Percentiles rank a stretch among this genome's conserved stretches.
These are phyloP conservation scores for Pestalotiopsis sp. DNA, from an alignment of 2,329 filamentous ascomycete species.

Conservation along the genomic window DNA sequence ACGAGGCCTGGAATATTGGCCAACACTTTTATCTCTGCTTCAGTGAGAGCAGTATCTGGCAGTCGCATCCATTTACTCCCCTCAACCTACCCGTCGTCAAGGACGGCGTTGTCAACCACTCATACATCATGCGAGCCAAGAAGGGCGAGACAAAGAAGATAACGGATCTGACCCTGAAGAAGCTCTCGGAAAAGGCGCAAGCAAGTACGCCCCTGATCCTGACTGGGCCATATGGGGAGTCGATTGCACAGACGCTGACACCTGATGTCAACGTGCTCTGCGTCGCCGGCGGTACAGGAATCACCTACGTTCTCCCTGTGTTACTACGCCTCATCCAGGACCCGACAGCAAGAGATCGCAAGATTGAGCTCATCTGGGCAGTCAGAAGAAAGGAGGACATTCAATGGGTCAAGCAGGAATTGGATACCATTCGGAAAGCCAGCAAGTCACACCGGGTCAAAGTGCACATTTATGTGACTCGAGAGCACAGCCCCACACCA, in stretches of 20 bases:
- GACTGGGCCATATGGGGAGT: conserved; percentile 65
- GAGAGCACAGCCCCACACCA: conserved; percentile 40
- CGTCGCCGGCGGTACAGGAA: conserved; percentile 60
- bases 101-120: conserved; percentile 47
- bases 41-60: conserved; percentile 67
- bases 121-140: conserved; percentile 61
- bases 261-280: conserved; percentile 50
- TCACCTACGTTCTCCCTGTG: conserved; percentile 58
- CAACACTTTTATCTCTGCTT: conserved; percentile 76
- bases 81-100: conserved; percentile 52
- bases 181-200: conserved; percentile 30
- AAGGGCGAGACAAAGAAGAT: conserved; percentile 62
- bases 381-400: conserved; percentile 57
- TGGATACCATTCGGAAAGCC: conserved; percentile 48
- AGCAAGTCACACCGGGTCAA: conserved; percentile 44
- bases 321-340: conserved; percentile 42
- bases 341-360: conserved; percentile 36
- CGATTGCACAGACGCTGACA: conserved; percentile 44
- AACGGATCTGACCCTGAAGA: conserved; percentile 44
- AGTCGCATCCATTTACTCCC: conserved; percentile 73
- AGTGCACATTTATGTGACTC: conserved; percentile 62
- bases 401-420: conserved; percentile 61
- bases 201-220: conserved; percentile 59
- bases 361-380: conserved; percentile 67
- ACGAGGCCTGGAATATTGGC: conserved; percentile 65